Evolutionary conservation across 441 rosid genomes (phyloP), one percentile per base, ranked within the genome.

Genomic region (Eutrema salsugineum): DNA sequence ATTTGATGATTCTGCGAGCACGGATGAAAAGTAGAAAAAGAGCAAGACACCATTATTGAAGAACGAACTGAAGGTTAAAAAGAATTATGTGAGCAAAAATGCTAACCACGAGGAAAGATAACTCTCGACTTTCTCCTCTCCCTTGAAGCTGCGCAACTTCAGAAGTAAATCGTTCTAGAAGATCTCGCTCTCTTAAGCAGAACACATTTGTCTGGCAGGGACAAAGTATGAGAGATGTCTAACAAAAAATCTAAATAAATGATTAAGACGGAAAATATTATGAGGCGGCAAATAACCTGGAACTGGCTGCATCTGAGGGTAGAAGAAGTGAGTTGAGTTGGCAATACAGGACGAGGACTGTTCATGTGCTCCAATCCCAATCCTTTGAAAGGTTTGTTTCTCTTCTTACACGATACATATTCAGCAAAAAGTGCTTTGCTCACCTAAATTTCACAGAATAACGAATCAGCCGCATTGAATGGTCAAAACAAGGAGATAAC

Each of bases 311-410:
- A 79, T 63, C 91, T 83, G 78, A 94, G 96, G 17, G 83, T 77
- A 22, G 87, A 72, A 40, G 88, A 86, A 57, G 91, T 78, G 63
- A 94, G 87, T 79, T 85, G 84, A 60, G 90, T 76, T 8, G 93
- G 97, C 69, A 92, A 73, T 12, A 80, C 68, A 17, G 94, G 91
- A 59, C 80, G 75, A 61, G 94, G 81, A 54, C 71, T 79, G 63
- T 92, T 92, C 94, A 92, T 85, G 79, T 94, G 96, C 76, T 89
- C 98, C 68, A 94, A 78, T 51, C 97, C 96, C 75, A 90, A 79
- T 49, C 83, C 93, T 55, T 81, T 84, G 44, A 89, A 86, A 72
- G 88, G 89, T 68, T 81, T 84, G 5, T 86, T 90, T 78, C 75
- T 87, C 86, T 87, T 90, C 79, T 71, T 76, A 61, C 88, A 86